Evolutionary conservation across 164 flowering plant genomes (phyloP).

Genomic region (Tetrastigma voinierianum): DNA sequence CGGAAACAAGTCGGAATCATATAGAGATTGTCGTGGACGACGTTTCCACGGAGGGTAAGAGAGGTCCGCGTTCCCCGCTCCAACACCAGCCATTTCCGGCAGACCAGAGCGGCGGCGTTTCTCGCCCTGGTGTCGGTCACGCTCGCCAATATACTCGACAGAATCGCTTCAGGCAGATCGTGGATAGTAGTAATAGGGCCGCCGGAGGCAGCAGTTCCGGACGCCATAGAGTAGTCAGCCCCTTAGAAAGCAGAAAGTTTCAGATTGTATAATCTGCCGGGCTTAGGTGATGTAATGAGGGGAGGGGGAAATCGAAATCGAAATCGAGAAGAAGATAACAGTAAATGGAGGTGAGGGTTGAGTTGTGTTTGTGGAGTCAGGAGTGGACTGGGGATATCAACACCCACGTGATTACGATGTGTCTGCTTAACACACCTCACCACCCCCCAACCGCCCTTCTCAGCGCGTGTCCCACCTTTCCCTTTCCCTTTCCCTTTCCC

Average conservation of each 20-base stretch:
- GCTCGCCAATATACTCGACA: constrained; percentile 47
- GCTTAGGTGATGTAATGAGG: no score
- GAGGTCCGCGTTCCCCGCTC: constrained; percentile 70
- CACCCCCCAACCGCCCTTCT: no score
- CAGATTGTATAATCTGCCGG: no score
- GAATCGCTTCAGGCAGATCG: constrained; percentile 80
- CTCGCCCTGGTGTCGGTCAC: constrained; percentile 54
- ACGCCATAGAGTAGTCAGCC: not conserved
- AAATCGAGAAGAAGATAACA: not conserved
- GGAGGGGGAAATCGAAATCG: constrained; percentile 7
- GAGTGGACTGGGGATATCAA: not conserved
- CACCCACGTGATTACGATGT: constrained; percentile 15
- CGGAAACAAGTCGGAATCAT: constrained; percentile 61
- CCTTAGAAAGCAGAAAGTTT: no score
- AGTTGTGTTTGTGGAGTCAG: no score
- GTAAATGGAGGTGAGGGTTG: not conserved
- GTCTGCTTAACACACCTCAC: no score
- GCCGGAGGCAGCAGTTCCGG: not conserved
- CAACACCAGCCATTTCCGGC: constrained; percentile 47
- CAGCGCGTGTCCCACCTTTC: no score
- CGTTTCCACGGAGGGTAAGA: constrained; percentile 82
- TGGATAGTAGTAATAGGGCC: constrained; percentile 35
- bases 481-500: no score
- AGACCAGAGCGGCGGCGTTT: constrained; percentile 68
- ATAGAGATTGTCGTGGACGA: constrained; percentile 46